Evolutionary conservation across 148 eudicot genomes (phyloP), one percentile per base, ranked within the genome.

Genomic region (Cornus florida): DNA sequence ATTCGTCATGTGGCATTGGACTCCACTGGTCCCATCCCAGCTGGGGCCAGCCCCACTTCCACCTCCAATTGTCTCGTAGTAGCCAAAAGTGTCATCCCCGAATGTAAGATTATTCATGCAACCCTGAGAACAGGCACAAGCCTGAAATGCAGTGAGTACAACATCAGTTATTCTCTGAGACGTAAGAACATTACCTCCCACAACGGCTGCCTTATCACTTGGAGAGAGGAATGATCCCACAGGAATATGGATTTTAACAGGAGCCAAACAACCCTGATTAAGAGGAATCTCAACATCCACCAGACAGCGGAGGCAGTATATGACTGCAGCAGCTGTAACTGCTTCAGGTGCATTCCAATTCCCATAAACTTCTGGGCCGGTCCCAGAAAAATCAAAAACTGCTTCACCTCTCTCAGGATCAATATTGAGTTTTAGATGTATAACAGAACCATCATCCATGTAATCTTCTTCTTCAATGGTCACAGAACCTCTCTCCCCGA

Each of bases 261-360:
- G 98, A 78, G 99, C 93, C 77, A 96, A 85, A 74, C 99, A 96
- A 16, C 99, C 99, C 85, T 96, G 99, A 73, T 96, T 96, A 2
- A 96, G 88, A 22, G 99, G 99, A 86, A 96, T 96, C 79, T 96
- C 99, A 5, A 94, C 91, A 57, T 94, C 86, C 8, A 96, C 99
- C 83, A 96, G 86, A 82, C 94, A 92, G 11, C 99, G 98, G 12
- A 96, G 92, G 73, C 97, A 96, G 80, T 96, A 95, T 70, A 96
- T 96, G 38, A 96, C 97, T 70, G 99, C 98, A 72, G 98, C 98
- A 53, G 93, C 84, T 43, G 98, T 92, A 2, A 94, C 97, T 69
- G 98, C 95, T 83, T 95, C 97, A 1, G 98, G 98, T 76, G 98
- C 93, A 79, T 95, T 95, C 98, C 98, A 95, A 78, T 95, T 95